phyloP scores from a whole-genome alignment of 2,329 filamentous ascomycete species.

The Aspergillus oerlinghausenensis region DNA sequence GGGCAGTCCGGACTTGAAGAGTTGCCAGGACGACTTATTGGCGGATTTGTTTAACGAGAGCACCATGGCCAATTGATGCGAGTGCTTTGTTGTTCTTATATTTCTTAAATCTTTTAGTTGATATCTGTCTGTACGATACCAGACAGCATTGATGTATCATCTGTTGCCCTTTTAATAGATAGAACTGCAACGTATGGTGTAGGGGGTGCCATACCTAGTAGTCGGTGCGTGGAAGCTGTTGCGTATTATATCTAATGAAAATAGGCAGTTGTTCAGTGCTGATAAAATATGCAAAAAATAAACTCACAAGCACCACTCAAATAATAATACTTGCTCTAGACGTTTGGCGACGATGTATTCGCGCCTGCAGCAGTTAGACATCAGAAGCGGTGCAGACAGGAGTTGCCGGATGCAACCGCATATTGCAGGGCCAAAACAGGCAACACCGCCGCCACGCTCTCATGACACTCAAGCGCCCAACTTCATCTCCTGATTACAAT shows the following conservation, averaged over 20 bases:
- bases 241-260: background rate
- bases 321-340: background rate
- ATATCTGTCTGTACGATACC: background rate
- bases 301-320: too few species aligned
- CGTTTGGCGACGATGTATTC: background rate
- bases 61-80: constrained; percentile 44
- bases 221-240: background rate
- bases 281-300: background rate
- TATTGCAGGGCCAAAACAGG: constrained; percentile 7
- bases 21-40: constrained; percentile 61
- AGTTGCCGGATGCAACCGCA: constrained; percentile 17
- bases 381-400: background rate
- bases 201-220: background rate
- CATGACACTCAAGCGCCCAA: background rate
- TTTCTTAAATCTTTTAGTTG: background rate
- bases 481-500: background rate
- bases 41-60: constrained; percentile 76
- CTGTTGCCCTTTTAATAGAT: background rate
- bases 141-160: background rate
- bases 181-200: background rate
- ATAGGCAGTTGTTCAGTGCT: background rate
- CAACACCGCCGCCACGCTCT: constrained; percentile 12
- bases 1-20: constrained; percentile 61
- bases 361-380: background rate
- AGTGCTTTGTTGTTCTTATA: background rate